Conservation (phyloP, 768 basidiomycete genomes). For the Boletus sp. region DNA sequence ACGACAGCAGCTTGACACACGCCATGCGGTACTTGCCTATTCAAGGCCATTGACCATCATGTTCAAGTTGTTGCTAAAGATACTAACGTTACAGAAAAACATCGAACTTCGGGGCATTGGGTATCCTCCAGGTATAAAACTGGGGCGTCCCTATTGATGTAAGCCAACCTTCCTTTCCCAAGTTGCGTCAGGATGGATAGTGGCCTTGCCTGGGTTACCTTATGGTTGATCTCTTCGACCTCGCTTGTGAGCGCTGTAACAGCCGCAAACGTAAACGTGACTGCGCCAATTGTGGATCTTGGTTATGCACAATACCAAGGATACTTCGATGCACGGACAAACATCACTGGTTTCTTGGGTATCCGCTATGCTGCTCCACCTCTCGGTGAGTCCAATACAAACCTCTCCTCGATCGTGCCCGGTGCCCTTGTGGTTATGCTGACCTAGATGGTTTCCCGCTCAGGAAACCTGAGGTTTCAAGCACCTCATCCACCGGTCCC, state of each 20-base stretch:
- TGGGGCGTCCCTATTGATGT: too few relatives aligned
- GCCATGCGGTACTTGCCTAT: too few relatives aligned
- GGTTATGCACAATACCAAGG: slow-evolving; percentile 33
- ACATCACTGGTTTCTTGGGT: slow-evolving; percentile 24
- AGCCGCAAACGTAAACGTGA: not conserved
- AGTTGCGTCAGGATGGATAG: not conserved
- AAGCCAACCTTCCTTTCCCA: too few relatives aligned
- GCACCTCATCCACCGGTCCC: slow-evolving; percentile 25
- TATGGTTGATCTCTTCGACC: not conserved
- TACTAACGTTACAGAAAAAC: too few relatives aligned
- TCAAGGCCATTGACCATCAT: too few relatives aligned
- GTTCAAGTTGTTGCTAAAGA: too few relatives aligned
- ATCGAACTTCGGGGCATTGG: too few relatives aligned
- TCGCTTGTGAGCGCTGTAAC: not conserved
- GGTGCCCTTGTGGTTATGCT: not conserved
- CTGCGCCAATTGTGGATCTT: slow-evolving; percentile 24
- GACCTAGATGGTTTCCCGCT: not conserved
- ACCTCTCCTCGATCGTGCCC: not conserved
- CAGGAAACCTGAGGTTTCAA: slow-evolving; percentile 26
- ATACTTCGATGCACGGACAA: slow-evolving; percentile 16
- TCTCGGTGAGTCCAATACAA: slow-evolving; percentile 29
- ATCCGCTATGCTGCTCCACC: slow-evolving; percentile 50
- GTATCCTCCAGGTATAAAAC: not conserved
- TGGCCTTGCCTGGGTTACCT: not conserved
- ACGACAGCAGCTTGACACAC: too few relatives aligned